These are phyloP conservation scores for Clonostachys sp. DNA, from an alignment of 2,329 filamentous ascomycete genomes.

Conservation along the genomic window DNA sequence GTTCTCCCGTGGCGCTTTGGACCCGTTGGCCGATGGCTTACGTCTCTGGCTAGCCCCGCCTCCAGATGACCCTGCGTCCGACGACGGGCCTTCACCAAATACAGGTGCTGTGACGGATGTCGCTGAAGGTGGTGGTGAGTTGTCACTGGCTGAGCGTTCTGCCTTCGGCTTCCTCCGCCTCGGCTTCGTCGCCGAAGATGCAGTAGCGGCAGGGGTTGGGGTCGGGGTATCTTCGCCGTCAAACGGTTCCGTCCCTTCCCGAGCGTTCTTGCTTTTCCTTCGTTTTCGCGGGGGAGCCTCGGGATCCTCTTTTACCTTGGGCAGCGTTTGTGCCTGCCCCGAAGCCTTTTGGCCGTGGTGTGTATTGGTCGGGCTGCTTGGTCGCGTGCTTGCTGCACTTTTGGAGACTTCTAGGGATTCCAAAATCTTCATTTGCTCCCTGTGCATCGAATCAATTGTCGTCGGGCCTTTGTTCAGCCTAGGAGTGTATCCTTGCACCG, in stretches of 20 bases:
- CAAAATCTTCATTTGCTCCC: slow-evolving; percentile 50
- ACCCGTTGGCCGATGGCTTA: slow-evolving; percentile 36
- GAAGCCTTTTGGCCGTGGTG: background rate
- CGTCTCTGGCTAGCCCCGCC: slow-evolving; percentile 38
- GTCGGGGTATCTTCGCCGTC: slow-evolving; percentile 31
- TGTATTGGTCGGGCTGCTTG: slow-evolving; percentile 42
- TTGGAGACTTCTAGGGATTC: slow-evolving; percentile 51
- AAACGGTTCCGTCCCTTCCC: slow-evolving; percentile 26
- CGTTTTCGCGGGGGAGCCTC: slow-evolving; percentile 44
- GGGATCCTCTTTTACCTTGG: slow-evolving; percentile 14
- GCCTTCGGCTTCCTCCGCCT: slow-evolving; percentile 5
- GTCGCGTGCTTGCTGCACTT: slow-evolving; percentile 55
- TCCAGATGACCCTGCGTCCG: slow-evolving; percentile 10
- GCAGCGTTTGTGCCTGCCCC: slow-evolving; percentile 7
- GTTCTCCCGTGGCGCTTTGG: slow-evolving; percentile 59
- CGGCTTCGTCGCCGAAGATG: too few species aligned
- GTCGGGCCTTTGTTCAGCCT: slow-evolving; percentile 42
- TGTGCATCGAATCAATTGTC: slow-evolving; percentile 51
- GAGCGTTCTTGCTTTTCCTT: slow-evolving; percentile 46
- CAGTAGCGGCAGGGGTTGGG: slow-evolving; percentile 4
- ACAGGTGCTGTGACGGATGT: slow-evolving; percentile 5
- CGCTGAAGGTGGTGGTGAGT: background rate
- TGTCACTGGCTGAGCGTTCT: background rate
- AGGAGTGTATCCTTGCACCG: slow-evolving; percentile 53
- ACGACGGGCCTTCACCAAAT: background rate